Percentiles rank a stretch among this genome's conserved stretches.
Conservation (phyloP, 2,329 filamentous ascomycete species). For the Escovopsis sp. region DNA sequence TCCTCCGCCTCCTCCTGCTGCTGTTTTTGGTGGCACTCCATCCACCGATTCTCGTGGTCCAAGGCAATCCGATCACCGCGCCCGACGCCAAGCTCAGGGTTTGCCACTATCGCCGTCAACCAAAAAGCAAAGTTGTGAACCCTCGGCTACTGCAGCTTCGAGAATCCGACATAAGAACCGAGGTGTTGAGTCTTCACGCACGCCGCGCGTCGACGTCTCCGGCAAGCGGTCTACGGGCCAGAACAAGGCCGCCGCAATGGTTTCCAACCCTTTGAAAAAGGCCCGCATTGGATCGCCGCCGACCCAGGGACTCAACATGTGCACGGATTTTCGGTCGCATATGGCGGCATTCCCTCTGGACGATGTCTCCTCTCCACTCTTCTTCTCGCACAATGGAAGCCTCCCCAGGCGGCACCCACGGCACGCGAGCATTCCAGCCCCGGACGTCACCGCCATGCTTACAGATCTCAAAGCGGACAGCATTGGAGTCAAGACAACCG, state of each 20-base stretch:
- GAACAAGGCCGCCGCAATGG: conserved; percentile 14
- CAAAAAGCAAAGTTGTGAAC: background rate
- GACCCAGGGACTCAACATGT: conserved; percentile 29
- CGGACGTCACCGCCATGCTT: conserved; percentile 33
- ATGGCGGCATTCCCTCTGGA: conserved; percentile 14
- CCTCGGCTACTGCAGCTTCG: background rate
- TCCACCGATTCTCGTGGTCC: conserved; percentile 1
- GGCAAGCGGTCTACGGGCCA: conserved; percentile 13
- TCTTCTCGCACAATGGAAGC: conserved; percentile 29
- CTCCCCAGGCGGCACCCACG: conserved; percentile 8
- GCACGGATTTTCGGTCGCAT: conserved; percentile 11
- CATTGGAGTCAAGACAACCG: conserved; percentile 32
- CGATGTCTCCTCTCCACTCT: conserved; percentile 32
- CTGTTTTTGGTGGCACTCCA: too few relatives aligned
- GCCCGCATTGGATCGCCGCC: conserved; percentile 30
- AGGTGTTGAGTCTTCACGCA: conserved; percentile 5
- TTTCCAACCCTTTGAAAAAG: conserved; percentile 28
- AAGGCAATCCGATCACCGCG: conserved; percentile 8
- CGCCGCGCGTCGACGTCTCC: conserved; percentile 7
- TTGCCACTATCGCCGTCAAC: background rate
- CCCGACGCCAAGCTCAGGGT: conserved; percentile 6
- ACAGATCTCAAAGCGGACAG: conserved; percentile 24
- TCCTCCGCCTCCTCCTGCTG: background rate
- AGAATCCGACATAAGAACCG: conserved; percentile 1
- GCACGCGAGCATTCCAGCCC: conserved; percentile 21